Evolutionary conservation across 495 filamentous ascomycete genomes (phyloP), one percentile per base, ranked within the genome.

Genomic region (Xylaria curta): DNA sequence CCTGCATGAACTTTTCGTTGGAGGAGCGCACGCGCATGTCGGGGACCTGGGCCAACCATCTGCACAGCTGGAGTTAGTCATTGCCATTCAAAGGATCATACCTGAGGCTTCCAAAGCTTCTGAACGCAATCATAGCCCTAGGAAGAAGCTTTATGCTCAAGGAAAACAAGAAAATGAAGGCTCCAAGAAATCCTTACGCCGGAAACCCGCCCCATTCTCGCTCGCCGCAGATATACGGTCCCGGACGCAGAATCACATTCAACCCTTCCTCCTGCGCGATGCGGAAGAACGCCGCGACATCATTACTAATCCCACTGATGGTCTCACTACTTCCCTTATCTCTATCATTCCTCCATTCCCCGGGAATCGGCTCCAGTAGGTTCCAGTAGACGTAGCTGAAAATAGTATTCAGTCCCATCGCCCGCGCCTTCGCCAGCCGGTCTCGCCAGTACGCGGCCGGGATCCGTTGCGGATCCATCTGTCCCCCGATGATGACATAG

Each of bases 361-460:
- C 83, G 33, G 60, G 78, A 0, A 21, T 71, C 28, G 81, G 83
- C 74, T 84, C 81, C 3, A 86, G 76, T 15, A 82, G 68, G 72
- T 86, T 82, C 84, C 84, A 86, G 70, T 79, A 86, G 9, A 85
- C 76, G 66, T 86, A 86, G 59, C 81, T 81, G 61, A 85, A 85
- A 47, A 86, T 80, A 0, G 84, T 85, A 68, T 86, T 86, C 12
- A 86, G 61, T 0, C 84, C 83, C 83, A 85, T 85, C 4, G 82
- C 78, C 0, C 80, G 71, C 2, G 81, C 84, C 36, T 84, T 85
- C 15, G 64, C 42, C 0, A 86, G 77, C 9, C 83, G 78, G 65
- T 83, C 80, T 13, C 71, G 70, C 84, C 84, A 86, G 56, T 84
- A 81, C 54, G 76, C 67, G 26, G 76, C 73, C 0, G 84, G 84